Evolutionary conservation across 805 yeast species (phyloP), one percentile per base, ranked within the genome.

Genomic region (Wickerhamomyces queroliae): DNA sequence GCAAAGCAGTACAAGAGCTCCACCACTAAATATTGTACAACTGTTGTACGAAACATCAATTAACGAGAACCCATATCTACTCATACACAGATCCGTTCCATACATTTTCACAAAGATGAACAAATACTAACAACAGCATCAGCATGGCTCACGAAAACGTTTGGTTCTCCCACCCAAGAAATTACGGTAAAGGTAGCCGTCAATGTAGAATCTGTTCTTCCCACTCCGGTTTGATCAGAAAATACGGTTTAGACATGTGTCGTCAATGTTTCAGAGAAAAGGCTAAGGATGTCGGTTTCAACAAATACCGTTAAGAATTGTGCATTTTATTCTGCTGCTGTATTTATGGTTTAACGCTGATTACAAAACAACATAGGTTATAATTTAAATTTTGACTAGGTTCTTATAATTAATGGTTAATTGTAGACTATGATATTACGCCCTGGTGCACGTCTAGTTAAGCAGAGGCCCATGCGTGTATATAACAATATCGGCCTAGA

Each of bases 121-220:
- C 20, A 29, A 9, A 34, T 48, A 50, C 57, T 52, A 53, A 55
- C 58, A 22, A 36, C n/a, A n/a, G 26, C 26, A 51, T 40, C 58
- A 68, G 74, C 79, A 85, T 90, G 98, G 96, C 97, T 84, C 98
- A 90, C 96, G 96, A 88, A 83, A 83, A 88, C 89, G 95, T 91
- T 83, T 93, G 99, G 99, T 93, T 75, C 83, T 90, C 98, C 72
- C 99, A 93, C 95, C 99, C 99, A 83, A 88, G 98, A 87, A 90
- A 85, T 77, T 91, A 80, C 89, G 99, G 99, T 76, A 93, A 93
- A 87, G 99, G 99, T 78, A 86, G 98, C 66, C 95, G 99, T 80
- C 93, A 87, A 79, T 93, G 98, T 82, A 93, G 98, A 75, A 90
- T 91, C 80, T 88, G 96, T 72, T 80, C 95, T 64, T 87, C 98